Evolutionary conservation across 805 yeast genomes (phyloP).

Genomic region (Blastobotrys chiropterorum): DNA sequence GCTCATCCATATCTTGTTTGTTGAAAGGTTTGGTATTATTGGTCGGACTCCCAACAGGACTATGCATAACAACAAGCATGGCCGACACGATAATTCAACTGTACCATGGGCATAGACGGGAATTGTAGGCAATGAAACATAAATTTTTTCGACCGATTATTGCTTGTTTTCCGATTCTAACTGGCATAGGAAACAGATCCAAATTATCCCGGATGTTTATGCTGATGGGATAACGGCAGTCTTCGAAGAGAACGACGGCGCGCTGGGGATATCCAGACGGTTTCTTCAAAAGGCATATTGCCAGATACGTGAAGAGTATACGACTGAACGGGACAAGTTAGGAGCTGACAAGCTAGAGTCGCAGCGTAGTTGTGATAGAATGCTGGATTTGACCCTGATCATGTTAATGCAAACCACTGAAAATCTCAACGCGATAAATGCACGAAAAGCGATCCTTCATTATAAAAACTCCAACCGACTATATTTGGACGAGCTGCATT

Average conservation of each 20-base stretch:
- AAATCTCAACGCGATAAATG: constrained; percentile 25
- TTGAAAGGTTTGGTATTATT: neutral
- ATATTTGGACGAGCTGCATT: constrained; percentile 20
- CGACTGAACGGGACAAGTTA: neutral
- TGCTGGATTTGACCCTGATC: constrained; percentile 15
- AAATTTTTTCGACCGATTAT: too few relatives aligned
- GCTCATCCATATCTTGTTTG: neutral
- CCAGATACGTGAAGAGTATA: constrained; percentile 8
- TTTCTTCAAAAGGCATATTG: constrained; percentile 15
- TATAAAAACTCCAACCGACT: constrained; percentile 4
- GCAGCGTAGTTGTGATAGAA: too few relatives aligned
- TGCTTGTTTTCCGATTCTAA: neutral
- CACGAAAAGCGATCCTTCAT: constrained; percentile 17
- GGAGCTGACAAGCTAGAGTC: too few relatives aligned
- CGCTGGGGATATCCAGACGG: constrained; percentile 22
- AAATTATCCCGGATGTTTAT: neutral
- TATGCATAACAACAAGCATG: neutral
- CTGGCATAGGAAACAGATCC: neutral
- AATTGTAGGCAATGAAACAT: neutral
- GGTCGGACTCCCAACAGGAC: neutral
- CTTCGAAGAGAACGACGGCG: constrained; percentile 16
- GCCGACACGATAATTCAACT: neutral
- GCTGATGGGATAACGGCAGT: constrained; percentile 5
- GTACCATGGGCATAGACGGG: neutral
- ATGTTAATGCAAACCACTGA: constrained; percentile 29